phyloP scores from a whole-genome alignment of 371 early-diverging fungal genomes.

The Globomyces sp. region DNA sequence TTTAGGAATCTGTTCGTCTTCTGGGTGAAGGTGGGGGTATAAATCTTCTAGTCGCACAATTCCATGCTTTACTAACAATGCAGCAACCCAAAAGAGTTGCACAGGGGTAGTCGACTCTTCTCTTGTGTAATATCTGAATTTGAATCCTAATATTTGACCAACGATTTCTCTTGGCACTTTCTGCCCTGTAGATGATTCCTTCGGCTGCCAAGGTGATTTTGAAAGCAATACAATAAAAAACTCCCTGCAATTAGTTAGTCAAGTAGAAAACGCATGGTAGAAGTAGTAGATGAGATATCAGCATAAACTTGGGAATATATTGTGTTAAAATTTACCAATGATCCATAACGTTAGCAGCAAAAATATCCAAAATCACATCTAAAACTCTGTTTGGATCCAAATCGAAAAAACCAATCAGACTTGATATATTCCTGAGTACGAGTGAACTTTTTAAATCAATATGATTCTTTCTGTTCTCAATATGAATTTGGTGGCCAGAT shows the following conservation, averaged over 20 bases:
- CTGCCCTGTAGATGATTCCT: neutral
- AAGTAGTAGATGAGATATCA: no score
- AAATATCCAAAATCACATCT: conserved; percentile 80
- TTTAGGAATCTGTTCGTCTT: no score
- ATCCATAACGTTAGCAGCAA: conserved; percentile 63
- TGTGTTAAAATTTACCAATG: conserved; percentile 71
- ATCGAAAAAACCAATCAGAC: conserved; percentile 72
- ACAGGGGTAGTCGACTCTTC: conserved; percentile 26
- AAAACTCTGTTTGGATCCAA: conserved; percentile 88
- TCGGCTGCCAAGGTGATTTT: neutral
- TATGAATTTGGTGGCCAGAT: conserved; percentile 6
- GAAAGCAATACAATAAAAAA: no score
- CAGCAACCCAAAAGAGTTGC: conserved; percentile 51
- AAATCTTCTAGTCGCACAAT: conserved; percentile 70
- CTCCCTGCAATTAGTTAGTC: no score
- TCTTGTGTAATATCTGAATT: conserved; percentile 66
- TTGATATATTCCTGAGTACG: conserved; percentile 44
- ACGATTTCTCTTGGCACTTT: conserved; percentile 19
- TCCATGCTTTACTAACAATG: conserved; percentile 66
- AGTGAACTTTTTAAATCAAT: conserved; percentile 26
- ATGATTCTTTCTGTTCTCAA: conserved; percentile 16
- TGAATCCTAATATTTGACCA: conserved; percentile 86
- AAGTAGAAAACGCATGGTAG: no score
- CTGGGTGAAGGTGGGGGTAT: conserved; percentile 47
- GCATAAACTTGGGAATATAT: neutral